Base-by-base conservation (phyloP, 192 early-diverging fungal species). In the Backusella tarrabulga region DNA sequence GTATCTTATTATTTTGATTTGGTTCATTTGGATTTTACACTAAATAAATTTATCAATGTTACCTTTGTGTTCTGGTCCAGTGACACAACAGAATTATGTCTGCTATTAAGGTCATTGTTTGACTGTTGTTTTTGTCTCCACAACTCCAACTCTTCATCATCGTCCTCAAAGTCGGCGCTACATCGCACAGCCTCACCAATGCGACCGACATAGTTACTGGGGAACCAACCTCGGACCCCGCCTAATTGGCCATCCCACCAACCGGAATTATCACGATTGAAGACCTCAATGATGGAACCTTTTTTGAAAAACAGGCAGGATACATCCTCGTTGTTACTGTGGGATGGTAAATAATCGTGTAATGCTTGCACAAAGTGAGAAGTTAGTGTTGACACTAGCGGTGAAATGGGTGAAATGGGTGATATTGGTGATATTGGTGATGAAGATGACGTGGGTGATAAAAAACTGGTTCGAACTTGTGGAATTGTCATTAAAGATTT, bases 241-340 rank as follows among this genome's bases (percentile, higher is more conserved):
- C 87, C 86, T 76, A 88, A 91, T 46, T 92, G 71, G 19, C 98
- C 98, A 77, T 97, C 96, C 98, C 98, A 99, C 98, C 97, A 99
- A 9, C 97, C 97, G 0, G 95, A 95, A 76, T 94, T 92, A 38
- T 97, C 91, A 72, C 92, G 91, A 7, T 91, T 93, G n/a, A 96
- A 85, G 3, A 99, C 97, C 80, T 96, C 91, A 79, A 99, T 96
- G 75, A 95, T 87, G 76, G 98, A 93, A 63, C 93, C 96, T 73
- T 89, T 87, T 68, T 87, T 88, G 79, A 99, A 97, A 15, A 92
- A 89, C 50, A 99, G 89, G 67, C 90, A 91, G 38, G 75, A 63
- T 2, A 72, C 76, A 15, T 50, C 36, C 34, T 83, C 67, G 26
- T 82, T 70, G 41, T 68, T 52, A 63, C 88, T 81, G 72, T 95